These are phyloP conservation scores for Geranomyces variabilis DNA, from an alignment of 192 early-diverging fungal genomes.

Conservation along the genomic window DNA sequence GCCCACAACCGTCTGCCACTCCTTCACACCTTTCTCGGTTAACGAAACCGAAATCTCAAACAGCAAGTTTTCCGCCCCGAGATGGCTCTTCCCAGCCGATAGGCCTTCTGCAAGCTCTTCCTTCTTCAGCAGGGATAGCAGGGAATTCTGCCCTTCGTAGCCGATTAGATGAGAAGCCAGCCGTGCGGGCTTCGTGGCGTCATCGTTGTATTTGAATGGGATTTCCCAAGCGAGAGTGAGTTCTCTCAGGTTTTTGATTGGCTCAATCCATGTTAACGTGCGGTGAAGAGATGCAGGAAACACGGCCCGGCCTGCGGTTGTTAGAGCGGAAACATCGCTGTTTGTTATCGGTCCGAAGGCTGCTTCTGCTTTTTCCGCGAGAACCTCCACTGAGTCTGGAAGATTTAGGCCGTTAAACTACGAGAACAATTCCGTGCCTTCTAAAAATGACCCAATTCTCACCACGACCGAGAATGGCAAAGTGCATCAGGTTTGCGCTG, in stretches of 20 bases:
- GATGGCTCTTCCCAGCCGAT: conserved; percentile 32
- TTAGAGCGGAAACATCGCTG: not conserved
- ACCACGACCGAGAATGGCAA: conserved; percentile 32
- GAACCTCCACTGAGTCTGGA: conserved; percentile 28
- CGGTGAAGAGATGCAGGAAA: conserved; percentile 30
- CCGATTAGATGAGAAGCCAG: conserved; percentile 38
- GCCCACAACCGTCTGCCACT: conserved; percentile 34
- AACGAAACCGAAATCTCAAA: conserved; percentile 43
- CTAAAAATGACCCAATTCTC: too few relatives aligned
- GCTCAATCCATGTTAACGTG: conserved; percentile 41
- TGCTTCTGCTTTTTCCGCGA: conserved; percentile 25
- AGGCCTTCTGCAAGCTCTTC: conserved; percentile 38
- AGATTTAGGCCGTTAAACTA: too few relatives aligned
- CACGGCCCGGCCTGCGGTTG: conserved; percentile 8
- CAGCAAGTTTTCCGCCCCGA: conserved; percentile 36
- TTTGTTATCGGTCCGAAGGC: conserved; percentile 24
- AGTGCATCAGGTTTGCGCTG: conserved; percentile 45
- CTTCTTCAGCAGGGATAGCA: conserved; percentile 38
- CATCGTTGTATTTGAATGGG: conserved; percentile 31
- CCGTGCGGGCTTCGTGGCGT: conserved; percentile 32
- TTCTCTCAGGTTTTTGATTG: conserved; percentile 43
- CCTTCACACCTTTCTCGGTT: conserved; percentile 37
- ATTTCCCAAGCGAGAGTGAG: conserved; percentile 47
- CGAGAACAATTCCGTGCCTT: too few relatives aligned
- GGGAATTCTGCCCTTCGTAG: conserved; percentile 40